Conservation (phyloP, 345 rosid genomes). For the Eucalyptus regnans region DNA sequence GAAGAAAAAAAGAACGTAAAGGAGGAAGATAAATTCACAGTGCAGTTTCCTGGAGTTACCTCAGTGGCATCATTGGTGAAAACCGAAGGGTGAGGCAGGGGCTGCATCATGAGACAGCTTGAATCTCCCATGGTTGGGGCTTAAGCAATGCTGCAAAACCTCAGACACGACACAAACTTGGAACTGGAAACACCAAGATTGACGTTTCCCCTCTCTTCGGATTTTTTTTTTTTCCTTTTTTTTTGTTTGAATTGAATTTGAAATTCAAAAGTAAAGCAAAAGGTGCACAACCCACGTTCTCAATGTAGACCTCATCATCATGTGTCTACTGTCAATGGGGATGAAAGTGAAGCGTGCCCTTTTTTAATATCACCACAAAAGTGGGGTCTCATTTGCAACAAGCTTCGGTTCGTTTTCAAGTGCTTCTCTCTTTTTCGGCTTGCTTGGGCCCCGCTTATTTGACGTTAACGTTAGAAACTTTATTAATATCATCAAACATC, state of each 20-base stretch:
- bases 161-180: neutral
- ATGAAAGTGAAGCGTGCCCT: neutral
- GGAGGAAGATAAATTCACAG: neutral
- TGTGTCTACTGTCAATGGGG: neutral
- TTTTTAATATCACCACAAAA: neutral
- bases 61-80: slow-evolving; percentile 43
- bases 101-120: slow-evolving; percentile 66
- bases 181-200: neutral
- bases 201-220: neutral
- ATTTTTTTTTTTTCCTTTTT: neutral
- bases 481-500: neutral
- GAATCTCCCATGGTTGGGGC: slow-evolving; percentile 60
- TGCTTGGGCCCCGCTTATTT: neutral
- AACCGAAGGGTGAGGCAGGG: slow-evolving; percentile 62
- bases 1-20: neutral
- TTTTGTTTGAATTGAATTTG: slow-evolving; percentile 9
- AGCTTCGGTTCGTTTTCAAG: neutral
- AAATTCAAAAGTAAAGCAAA: slow-evolving; percentile 15
- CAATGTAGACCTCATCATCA: neutral
- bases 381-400: slow-evolving; percentile 1
- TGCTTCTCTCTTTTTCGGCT: neutral
- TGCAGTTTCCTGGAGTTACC: slow-evolving; percentile 14
- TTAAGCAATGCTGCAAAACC: neutral
- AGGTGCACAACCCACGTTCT: slow-evolving; percentile 1
- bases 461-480: neutral